Percentiles rank a stretch among this genome's conserved stretches.
These are phyloP conservation scores for Coemansia reversa DNA, from an alignment of 192 early-diverging fungal species.

Conservation along the genomic window DNA sequence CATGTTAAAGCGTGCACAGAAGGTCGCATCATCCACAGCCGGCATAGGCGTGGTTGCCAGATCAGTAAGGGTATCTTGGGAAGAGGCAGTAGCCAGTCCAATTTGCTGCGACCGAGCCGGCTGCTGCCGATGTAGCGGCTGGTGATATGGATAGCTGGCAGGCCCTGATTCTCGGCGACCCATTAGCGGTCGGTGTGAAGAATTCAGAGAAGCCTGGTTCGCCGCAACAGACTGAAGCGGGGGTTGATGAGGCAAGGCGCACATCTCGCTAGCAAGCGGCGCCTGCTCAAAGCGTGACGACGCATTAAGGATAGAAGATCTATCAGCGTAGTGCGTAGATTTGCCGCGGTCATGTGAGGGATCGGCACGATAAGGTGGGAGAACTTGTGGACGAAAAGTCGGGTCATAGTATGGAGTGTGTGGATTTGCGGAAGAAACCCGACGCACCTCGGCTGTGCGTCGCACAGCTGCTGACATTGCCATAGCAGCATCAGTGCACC, in stretches of 20 bases:
- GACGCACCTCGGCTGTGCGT: constrained; percentile 31
- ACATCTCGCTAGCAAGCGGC: constrained; percentile 24
- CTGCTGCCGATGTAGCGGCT: constrained; percentile 9
- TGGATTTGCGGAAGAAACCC: constrained; percentile 34
- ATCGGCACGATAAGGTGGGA: constrained; percentile 46
- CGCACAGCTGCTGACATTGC: constrained; percentile 48
- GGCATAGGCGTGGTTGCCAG: constrained; percentile 24
- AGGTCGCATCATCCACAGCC: constrained; percentile 38
- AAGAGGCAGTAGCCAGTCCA: not conserved
- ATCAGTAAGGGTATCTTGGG: constrained; percentile 14
- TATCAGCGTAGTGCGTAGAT: constrained; percentile 2
- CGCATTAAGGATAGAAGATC: not conserved
- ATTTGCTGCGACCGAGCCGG: constrained; percentile 5
- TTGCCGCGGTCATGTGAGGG: constrained; percentile 13
- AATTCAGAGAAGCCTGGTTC: constrained; percentile 18
- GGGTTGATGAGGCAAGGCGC: constrained; percentile 22
- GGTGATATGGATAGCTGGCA: constrained; percentile 13
- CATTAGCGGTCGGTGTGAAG: constrained; percentile 4
- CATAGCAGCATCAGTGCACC: constrained; percentile 48
- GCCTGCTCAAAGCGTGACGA: constrained; percentile 14
- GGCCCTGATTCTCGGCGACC: constrained; percentile 14
- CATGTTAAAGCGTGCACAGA: constrained; percentile 46
- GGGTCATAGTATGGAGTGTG: constrained; percentile 45
- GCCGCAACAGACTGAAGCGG: not conserved
- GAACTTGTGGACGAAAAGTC: constrained; percentile 47